These are phyloP conservation scores for Colletotrichum tofieldiae DNA, from an alignment of 2,329 filamentous ascomycete species.

Conservation along the genomic window DNA sequence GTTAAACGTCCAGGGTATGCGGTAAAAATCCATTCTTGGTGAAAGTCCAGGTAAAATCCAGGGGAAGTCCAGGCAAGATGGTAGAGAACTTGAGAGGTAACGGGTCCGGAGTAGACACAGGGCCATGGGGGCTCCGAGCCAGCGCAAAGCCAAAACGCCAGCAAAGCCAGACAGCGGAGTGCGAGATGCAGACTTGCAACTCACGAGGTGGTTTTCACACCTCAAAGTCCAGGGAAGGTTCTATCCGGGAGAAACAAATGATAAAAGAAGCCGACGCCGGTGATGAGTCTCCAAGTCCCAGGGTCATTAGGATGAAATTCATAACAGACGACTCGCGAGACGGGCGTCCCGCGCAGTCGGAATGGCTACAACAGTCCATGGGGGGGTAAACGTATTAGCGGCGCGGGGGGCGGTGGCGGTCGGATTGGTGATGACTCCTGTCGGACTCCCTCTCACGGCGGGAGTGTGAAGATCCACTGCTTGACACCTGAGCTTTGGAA, in stretches of 20 bases:
- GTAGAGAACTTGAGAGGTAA: constrained; percentile 14
- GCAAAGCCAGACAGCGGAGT: constrained; percentile 38
- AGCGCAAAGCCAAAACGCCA: constrained; percentile 35
- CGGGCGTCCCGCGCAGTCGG: constrained; percentile 41
- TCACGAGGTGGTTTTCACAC: constrained; percentile 34
- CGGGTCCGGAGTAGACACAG: constrained; percentile 20
- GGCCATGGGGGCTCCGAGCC: constrained; percentile 26
- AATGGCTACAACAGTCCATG: constrained; percentile 28
- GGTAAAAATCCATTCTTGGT: constrained; percentile 36
- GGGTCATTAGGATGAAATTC: constrained; percentile 43
- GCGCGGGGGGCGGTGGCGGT: constrained; percentile 58
- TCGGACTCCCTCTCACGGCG: constrained; percentile 62
- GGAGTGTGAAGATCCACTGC: constrained; percentile 50
- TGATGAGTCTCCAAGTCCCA: constrained; percentile 42
- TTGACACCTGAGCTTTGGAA: constrained; percentile 57
- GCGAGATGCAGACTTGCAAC: constrained; percentile 45
- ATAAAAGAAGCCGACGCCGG: constrained; percentile 43
- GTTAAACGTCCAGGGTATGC: constrained; percentile 42
- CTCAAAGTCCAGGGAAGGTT: constrained; percentile 33
- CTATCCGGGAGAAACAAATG: constrained; percentile 43
- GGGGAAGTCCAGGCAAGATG: constrained; percentile 22
- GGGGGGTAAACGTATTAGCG: constrained; percentile 49
- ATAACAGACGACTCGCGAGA: constrained; percentile 41
- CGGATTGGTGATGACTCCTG: constrained; percentile 54
- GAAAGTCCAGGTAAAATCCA: constrained; percentile 28